Evolutionary conservation across 371 early-diverging fungal genomes (phyloP), one percentile per base, ranked within the genome.

Genomic region (Mortierella sp.): DNA sequence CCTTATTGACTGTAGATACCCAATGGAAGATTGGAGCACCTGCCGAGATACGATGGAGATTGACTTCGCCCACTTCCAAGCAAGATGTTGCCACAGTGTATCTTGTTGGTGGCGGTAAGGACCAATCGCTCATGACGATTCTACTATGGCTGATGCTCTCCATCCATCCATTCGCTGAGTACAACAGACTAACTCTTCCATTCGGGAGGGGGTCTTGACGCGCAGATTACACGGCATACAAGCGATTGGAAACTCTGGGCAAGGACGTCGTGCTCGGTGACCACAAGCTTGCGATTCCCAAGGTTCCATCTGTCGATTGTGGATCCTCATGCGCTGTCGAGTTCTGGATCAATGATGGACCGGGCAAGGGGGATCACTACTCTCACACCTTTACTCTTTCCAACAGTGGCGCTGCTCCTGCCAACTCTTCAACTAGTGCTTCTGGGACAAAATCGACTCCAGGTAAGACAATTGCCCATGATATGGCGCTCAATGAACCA

Each of bases 381-480:
- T 62, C 73, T 2, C 73, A 72, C 49, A 41, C 8, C 10, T 72
- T 72, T 25, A 50, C 62, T 16, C 61, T 72, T n/a, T 47, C 67
- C 6, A 21, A 28, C 37, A 25, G 52, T 0, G 62, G 58, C 19
- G 54, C 45, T 29, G 19, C 51, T 28, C 41, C 50, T 22, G 29
- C 53, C 1, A 27, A 16, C 40, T 29, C n/a, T 43, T 21, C 29
- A 4, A 22, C 65, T 2, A 59, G 17, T 5, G 50, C 7, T 50
- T 19, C 29, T 50, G 50, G 17, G 6, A 22, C 24, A n/a, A n/a
- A n/a, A n/a, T n/a, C n/a, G n/a, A n/a, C n/a, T n/a, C n/a, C n/a
- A 10, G 45, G 45, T 45, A 45, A 45, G 45, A n/a, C n/a, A n/a
- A n/a, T n/a, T n/a, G n/a, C n/a, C n/a, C n/a, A n/a, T n/a, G n/a